Conservation (phyloP, 2,329 filamentous ascomycete genomes). For the Diaporthe citriasiana region DNA sequence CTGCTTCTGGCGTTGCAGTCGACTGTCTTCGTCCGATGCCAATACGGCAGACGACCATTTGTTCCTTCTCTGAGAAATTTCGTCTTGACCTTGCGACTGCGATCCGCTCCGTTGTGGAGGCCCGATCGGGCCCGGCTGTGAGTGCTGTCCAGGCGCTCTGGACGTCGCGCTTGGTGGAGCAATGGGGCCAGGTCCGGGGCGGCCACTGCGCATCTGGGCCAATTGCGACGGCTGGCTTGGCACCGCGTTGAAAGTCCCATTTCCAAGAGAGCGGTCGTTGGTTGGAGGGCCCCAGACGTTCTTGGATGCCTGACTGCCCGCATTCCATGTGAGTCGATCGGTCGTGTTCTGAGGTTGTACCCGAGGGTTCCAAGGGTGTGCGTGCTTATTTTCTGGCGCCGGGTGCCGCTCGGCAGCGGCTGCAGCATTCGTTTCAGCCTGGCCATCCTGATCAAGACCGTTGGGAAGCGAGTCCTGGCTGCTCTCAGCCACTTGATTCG, state of each 20-base stretch:
- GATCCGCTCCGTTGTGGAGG: constrained; percentile 46
- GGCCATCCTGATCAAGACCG: constrained; percentile 42
- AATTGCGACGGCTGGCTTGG: constrained; percentile 55
- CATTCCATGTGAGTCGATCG: constrained; percentile 67
- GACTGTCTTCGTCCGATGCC: constrained; percentile 60
- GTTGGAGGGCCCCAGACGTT: constrained; percentile 85
- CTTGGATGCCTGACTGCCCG: constrained; percentile 60
- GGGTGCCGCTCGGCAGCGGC: constrained; percentile 42
- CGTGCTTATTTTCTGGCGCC: constrained; percentile 49
- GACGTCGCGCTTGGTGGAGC: constrained; percentile 51
- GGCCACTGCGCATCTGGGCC: constrained; percentile 49
- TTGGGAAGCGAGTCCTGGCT: constrained; percentile 43
- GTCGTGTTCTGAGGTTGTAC: constrained; percentile 53
- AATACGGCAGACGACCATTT: constrained; percentile 47
- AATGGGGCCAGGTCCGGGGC: constrained; percentile 60
- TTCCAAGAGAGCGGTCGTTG: constrained; percentile 79
- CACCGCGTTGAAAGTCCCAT: constrained; percentile 79
- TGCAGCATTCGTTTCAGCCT: constrained; percentile 32
- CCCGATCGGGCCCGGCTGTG: constrained; percentile 48
- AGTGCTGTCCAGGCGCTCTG: constrained; percentile 44
- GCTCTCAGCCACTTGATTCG: constrained; percentile 35
- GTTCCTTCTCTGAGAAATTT: constrained; percentile 33
- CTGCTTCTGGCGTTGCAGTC: constrained; percentile 55
- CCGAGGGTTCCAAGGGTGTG: constrained; percentile 56
- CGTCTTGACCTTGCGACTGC: constrained; percentile 31